Base-by-base conservation (phyloP, 495 filamentous ascomycete species). In the Alectoria sarmentosa region DNA sequence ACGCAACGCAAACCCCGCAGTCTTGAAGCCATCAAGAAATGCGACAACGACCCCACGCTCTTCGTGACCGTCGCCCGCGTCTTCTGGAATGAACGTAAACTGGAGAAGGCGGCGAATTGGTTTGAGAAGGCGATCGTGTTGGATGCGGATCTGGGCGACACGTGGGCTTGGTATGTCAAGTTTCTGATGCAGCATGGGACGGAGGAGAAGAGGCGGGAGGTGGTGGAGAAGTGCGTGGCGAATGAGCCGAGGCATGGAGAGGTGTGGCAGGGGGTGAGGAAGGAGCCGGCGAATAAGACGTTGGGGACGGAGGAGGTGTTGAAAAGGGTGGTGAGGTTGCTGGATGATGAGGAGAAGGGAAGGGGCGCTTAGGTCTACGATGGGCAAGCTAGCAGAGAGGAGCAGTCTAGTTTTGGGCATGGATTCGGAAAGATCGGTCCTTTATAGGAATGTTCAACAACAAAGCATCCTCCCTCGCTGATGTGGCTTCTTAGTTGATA, bases 91-190 rank as follows among this genome's bases (percentile, higher is more conserved):
- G 88, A 91, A 74, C 80, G 94, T 8, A 86, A 87, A 71, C 78
- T 98, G 30, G 92, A 96, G 65, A 92, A 96, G 72, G 92, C 95
- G 15, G 84, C 88, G 76, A 92, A 85, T 62, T 98, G 94, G 94
- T 98, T 98, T 71, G 90, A 96, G 78, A 94, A 96, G 77, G 94
- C 94, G 7, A 86, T 96, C 61, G 76, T 96, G 61, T 79, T 91
- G 17, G 90, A 98, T 70, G 82, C 85, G 34, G 92, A 97, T 73
- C 74, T 86, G 38, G 94, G 95, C 39, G 94, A 98, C 77, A 91
- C 87, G 9, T 98, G 94, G 94, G 94, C 91, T 46, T 98, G 93
- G 93, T 98, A 96, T 70, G 94, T 89, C 75, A 95, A 93, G 76
- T 98, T 97, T 71, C 72, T 97, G 69, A 64, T 83, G 66, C 87